Evolutionary conservation across 768 basidiomycete species (phyloP).

Genomic region (Tulasnella sp.): DNA sequence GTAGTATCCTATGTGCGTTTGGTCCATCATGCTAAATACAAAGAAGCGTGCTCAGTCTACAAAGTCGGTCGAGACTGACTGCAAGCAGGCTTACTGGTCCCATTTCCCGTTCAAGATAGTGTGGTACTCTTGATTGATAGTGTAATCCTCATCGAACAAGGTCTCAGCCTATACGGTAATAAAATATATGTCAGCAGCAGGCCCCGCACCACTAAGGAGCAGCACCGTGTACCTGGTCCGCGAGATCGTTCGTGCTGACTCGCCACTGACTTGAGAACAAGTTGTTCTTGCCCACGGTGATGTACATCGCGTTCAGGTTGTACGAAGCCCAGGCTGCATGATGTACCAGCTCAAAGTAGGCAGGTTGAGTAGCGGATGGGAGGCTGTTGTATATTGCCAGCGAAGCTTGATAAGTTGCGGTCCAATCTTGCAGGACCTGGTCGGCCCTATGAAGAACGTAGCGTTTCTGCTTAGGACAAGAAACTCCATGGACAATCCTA

Average conservation of each 20-base stretch:
- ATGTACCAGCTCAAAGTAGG: slow-evolving; percentile 64
- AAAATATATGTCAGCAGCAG: not conserved
- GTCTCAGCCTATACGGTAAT: slow-evolving; percentile 25
- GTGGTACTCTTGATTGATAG: slow-evolving; percentile 52
- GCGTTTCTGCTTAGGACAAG: too few species aligned
- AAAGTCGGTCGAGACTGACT: not conserved
- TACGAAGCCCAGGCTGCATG: slow-evolving; percentile 50
- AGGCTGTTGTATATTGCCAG: slow-evolving; percentile 46
- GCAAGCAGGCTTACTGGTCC: slow-evolving; percentile 39
- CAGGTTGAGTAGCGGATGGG: slow-evolving; percentile 35
- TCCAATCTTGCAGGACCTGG: slow-evolving; percentile 40
- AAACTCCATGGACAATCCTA: too few species aligned
- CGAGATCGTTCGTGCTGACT: slow-evolving; percentile 47
- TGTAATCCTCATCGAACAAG: slow-evolving; percentile 50
- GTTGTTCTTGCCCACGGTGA: slow-evolving; percentile 50
- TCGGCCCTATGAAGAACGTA: slow-evolving; percentile 47
- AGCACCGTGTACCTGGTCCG: slow-evolving; percentile 34
- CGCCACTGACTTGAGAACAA: slow-evolving; percentile 52
- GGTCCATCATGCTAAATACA: slow-evolving; percentile 52
- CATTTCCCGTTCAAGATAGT: slow-evolving; percentile 44
- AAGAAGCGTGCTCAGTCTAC: slow-evolving; percentile 16
- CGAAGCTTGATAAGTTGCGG: slow-evolving; percentile 37
- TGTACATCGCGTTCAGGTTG: slow-evolving; percentile 46
- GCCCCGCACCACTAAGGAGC: not conserved
- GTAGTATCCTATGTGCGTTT: slow-evolving; percentile 51